Evolutionary conservation across 2,329 filamentous ascomycete species (phyloP).

Genomic region (Xylariaceae sp.): DNA sequence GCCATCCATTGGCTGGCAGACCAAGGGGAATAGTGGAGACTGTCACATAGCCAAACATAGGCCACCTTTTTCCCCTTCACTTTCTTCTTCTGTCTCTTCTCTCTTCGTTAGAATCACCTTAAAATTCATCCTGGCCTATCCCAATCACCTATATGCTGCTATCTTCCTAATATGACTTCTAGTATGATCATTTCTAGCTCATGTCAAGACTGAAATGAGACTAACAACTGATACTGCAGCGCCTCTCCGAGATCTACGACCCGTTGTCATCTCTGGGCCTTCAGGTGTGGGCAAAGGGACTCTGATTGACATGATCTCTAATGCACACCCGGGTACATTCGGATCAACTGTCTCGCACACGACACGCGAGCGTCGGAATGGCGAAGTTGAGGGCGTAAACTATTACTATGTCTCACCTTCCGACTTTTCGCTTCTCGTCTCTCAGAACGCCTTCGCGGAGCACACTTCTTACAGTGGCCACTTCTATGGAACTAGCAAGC

Average conservation of each 20-base stretch:
- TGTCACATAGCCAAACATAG: no score
- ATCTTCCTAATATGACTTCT: no score
- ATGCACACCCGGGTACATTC: constrained; percentile 11
- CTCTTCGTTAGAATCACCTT: no score
- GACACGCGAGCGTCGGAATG: constrained; percentile 6
- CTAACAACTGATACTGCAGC: no score
- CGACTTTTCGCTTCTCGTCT: constrained; percentile 11
- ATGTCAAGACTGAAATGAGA: no score
- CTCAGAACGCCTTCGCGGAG: constrained; percentile 9
- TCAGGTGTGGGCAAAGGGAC: constrained; percentile 15
- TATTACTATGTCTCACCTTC: constrained; percentile 9
- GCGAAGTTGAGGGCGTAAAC: constrained; percentile 12
- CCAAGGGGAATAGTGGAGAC: no score
- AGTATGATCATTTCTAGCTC: no score
- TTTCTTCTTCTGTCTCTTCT: no score
- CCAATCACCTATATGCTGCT: no score
- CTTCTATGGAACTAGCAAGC: constrained; percentile 14
- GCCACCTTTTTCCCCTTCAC: no score
- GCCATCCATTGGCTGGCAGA: no score
- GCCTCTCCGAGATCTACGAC: constrained; percentile 6
- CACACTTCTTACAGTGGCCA: constrained; percentile 9
- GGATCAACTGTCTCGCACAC: constrained; percentile 13
- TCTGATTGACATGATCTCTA: constrained; percentile 5
- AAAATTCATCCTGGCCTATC: no score
- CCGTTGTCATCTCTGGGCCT: constrained; percentile 12